Percentiles rank a stretch among this genome's conserved stretches.
Conservation (phyloP, 2,329 filamentous ascomycete genomes). For the Tolypocladium guangdongense region DNA sequence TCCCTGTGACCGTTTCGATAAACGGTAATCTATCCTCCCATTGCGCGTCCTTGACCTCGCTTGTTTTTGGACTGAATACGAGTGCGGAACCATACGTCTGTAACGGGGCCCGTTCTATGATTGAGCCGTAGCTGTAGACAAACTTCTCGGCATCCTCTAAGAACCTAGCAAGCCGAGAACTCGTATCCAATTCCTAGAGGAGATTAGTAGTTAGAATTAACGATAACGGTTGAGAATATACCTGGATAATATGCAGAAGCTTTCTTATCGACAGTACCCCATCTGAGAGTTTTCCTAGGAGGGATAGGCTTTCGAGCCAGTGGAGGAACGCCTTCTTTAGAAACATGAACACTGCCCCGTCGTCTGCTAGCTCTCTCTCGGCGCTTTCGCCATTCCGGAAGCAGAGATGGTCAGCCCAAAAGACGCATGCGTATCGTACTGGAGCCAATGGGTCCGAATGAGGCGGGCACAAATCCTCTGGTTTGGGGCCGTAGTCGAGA, state of each 20-base stretch:
- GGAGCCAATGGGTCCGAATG: slow-evolving; percentile 8
- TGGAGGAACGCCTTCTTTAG: neutral
- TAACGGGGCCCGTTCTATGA: neutral
- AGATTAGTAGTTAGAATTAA: neutral
- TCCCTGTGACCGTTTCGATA: neutral
- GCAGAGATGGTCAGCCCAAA: slow-evolving; percentile 9
- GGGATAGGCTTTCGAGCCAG: neutral
- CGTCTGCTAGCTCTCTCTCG: neutral
- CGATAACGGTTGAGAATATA: neutral
- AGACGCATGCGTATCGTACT: slow-evolving; percentile 7
- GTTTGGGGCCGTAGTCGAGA: slow-evolving; percentile 9
- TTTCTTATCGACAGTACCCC: neutral
- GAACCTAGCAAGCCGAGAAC: neutral
- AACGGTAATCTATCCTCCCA: neutral
- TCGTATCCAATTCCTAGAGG: neutral
- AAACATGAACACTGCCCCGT: neutral
- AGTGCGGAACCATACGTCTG: neutral
- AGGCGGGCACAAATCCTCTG: slow-evolving; percentile 3
- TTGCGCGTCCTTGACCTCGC: neutral
- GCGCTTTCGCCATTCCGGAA: neutral
- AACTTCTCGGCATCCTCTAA: neutral
- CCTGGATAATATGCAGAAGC: neutral
- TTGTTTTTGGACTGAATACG: neutral
- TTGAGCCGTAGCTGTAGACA: neutral
- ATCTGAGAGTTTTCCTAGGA: neutral